phyloP scores from a whole-genome alignment of 495 filamentous ascomycete species.

The Hyphodiscus hymeniophilus region DNA sequence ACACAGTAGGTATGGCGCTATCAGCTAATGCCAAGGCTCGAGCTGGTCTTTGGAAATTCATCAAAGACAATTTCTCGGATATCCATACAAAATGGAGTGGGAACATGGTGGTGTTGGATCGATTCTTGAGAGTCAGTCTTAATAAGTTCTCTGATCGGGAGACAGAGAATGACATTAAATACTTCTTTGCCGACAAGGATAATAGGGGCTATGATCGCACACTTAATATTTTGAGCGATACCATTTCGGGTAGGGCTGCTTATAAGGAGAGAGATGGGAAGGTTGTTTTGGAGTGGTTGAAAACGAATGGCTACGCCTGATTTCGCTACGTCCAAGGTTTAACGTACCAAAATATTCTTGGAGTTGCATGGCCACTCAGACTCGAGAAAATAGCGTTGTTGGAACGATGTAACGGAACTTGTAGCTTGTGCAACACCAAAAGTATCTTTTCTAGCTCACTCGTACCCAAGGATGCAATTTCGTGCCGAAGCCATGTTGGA shows the following conservation, averaged over 20 bases:
- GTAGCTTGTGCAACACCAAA: no score
- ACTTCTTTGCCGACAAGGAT: conserved; percentile 71
- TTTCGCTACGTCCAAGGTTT: no score
- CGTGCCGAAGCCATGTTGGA: no score
- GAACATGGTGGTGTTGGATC: conserved; percentile 81
- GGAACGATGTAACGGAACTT: no score
- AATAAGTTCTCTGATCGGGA: conserved; percentile 64
- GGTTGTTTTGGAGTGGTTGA: conserved; percentile 56
- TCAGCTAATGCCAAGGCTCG: conserved; percentile 63
- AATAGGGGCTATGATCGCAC: conserved; percentile 56
- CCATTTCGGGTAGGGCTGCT: conserved; percentile 51
- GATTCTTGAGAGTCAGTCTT: conserved; percentile 71
- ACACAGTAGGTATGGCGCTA: conserved; percentile 65
- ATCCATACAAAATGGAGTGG: conserved; percentile 59
- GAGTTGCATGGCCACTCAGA: no score
- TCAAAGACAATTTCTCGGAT: conserved; percentile 68
- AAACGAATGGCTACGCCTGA: conserved; percentile 45
- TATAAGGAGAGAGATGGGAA: conserved; percentile 58
- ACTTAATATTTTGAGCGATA: conserved; percentile 55
- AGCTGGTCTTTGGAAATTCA: conserved; percentile 69
- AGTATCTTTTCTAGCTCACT: no score
- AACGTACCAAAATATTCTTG: no score
- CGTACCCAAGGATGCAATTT: no score
- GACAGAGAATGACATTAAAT: conserved; percentile 56
- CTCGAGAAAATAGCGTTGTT: no score